Base-by-base conservation (phyloP, 1,284 basidiomycete genomes). In the Vanrija humicola region DNA sequence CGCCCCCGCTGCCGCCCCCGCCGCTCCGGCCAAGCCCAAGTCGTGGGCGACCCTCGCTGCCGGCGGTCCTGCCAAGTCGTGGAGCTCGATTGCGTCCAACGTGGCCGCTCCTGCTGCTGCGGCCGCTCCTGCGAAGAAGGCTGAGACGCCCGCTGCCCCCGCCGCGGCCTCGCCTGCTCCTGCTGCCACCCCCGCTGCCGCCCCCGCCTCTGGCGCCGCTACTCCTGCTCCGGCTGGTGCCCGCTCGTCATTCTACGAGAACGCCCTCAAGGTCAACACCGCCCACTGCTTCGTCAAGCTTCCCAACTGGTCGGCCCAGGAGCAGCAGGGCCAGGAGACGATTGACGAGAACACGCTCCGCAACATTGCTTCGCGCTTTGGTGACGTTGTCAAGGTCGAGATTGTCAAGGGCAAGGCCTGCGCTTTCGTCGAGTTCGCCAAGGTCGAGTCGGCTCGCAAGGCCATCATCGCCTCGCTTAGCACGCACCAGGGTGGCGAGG, bases 41-140 rank as follows among this genome's bases (percentile, higher is more conserved):
- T 88, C 87, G 0, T 96, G 92, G 93, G 93, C 93, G 0, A 88
- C 87, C 58, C 84, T 95, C 48, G 93, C 92, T 51, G 90, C 91
- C 38, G 86, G 89, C 56, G 83, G 21, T 23, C 21, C 21, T 23
- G 21, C 10, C 34, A 82, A 84, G 52, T 61, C 75, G 15, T 59
- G 85, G 83, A 74, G 85, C 8, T 81, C 81, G 28, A 69, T 72
- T 18, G 68, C 79, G 10, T 29, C 54, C 63, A 21, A 62, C 50
- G 21, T 78, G 38, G 77, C 82, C 38, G 64, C 67, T 23, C 49
- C 66, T 14, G 81, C 83, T 10, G 82, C 85, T 46, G 76, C 76
- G 21, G 66, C 63, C 67, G 71, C 70, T 70, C 28, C 55, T 26
- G 34, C 12, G 34, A 50, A 46, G 29, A 54, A 55, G 47, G 54